Conservation (phyloP, 352 stramenopile genomes). For the Phytophthora vignae region DNA sequence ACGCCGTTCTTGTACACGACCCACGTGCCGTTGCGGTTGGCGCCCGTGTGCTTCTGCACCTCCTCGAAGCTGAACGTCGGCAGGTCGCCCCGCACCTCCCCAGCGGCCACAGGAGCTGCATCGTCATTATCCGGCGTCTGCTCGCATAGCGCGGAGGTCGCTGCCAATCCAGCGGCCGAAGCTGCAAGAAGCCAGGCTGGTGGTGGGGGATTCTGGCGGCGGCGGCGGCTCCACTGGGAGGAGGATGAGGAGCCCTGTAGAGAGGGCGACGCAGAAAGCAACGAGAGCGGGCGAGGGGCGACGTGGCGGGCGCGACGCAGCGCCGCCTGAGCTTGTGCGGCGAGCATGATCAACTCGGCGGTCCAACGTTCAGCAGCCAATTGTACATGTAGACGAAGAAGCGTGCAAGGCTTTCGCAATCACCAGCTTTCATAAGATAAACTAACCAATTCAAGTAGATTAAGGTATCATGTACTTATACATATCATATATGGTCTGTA, state of each 20-base stretch:
- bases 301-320: slow-evolving; percentile 11
- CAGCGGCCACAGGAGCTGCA: slow-evolving; percentile 25
- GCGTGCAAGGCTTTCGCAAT: slow-evolving; percentile 2
- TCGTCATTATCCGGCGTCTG: slow-evolving; percentile 13
- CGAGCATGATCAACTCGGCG: neutral
- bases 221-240: neutral
- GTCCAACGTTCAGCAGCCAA: neutral
- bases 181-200: slow-evolving; percentile 14
- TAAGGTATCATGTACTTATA: too few species aligned
- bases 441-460: too few species aligned
- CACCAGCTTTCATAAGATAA: neutral
- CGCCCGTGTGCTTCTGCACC: slow-evolving; percentile 76
- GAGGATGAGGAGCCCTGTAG: neutral
- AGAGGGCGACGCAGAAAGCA: slow-evolving; percentile 3
- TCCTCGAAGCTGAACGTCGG: slow-evolving; percentile 77
- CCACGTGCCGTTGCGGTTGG: slow-evolving; percentile 87
- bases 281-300: slow-evolving; percentile 3
- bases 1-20: slow-evolving; percentile 95
- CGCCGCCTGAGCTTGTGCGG: neutral
- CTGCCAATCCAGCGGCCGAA: slow-evolving; percentile 15
- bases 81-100: slow-evolving; percentile 48
- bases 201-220: neutral
- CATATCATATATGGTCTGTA: too few species aligned
- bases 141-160: slow-evolving; percentile 28
- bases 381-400: slow-evolving; percentile 15